Evolutionary conservation across 1,284 basidiomycete species (phyloP).

Genomic region (Mycosarcoma mackinlayi): DNA sequence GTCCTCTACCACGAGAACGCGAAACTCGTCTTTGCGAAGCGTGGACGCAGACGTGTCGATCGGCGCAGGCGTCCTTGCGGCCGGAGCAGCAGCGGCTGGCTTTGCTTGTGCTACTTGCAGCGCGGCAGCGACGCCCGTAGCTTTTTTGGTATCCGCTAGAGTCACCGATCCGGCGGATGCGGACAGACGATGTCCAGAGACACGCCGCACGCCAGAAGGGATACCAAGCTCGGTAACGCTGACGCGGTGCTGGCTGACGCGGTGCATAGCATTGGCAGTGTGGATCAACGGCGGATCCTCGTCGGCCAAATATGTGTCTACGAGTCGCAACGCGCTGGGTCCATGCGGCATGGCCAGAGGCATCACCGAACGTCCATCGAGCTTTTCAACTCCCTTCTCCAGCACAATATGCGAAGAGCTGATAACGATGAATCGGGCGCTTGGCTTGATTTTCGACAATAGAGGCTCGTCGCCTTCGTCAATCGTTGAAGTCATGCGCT

Average conservation of each 20-base stretch:
- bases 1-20: constrained; percentile 59
- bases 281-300: constrained; percentile 39
- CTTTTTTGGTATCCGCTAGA: not conserved
- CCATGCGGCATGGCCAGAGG: constrained; percentile 53
- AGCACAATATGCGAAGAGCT: constrained; percentile 13
- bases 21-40: constrained; percentile 33
- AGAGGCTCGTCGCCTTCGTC: constrained; percentile 21
- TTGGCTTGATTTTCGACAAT: constrained; percentile 18
- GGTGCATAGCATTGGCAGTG: constrained; percentile 10
- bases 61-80: constrained; percentile 6
- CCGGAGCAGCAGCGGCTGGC: too few species aligned
- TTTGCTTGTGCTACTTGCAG: not conserved
- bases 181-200: constrained; percentile 7
- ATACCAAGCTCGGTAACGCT: constrained; percentile 18
- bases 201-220: constrained; percentile 1
- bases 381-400: constrained; percentile 17
- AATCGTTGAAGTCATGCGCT: constrained; percentile 11
- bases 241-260: constrained; percentile 14
- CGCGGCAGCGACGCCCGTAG: constrained; percentile 4
- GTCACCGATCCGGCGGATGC: not conserved
- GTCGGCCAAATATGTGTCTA: constrained; percentile 45
- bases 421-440: constrained; percentile 34
- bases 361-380: constrained; percentile 33
- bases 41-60: constrained; percentile 13
- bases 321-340: constrained; percentile 35